phyloP scores from a whole-genome alignment of 106 monocot species.

The Dendrobium nobile region DNA sequence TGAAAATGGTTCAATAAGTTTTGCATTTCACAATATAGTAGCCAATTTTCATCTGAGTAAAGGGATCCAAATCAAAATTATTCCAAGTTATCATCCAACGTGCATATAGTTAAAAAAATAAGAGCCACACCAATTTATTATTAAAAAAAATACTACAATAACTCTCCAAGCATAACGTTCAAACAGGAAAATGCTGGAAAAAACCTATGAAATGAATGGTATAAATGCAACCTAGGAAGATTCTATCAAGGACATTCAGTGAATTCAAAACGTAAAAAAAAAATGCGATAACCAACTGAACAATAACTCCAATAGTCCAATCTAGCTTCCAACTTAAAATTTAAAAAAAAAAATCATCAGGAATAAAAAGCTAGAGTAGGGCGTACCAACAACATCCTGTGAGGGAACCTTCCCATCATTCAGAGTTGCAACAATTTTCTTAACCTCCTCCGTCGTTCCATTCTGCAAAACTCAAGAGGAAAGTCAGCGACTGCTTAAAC shows the following conservation, averaged over 20 bases:
- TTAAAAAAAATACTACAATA: not conserved
- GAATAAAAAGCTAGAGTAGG: not conserved
- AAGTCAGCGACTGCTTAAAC: not conserved
- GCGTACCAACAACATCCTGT: constrained; percentile 66
- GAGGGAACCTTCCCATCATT: constrained; percentile 50
- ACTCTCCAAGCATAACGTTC: not conserved
- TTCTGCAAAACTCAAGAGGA: constrained; percentile 29
- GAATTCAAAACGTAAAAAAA: not conserved
- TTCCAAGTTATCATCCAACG: not conserved
- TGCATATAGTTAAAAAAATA: not conserved
- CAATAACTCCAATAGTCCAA: not conserved
- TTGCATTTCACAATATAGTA: not conserved
- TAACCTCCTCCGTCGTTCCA: constrained; percentile 60
- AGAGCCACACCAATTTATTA: not conserved
- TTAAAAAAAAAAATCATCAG: not conserved
- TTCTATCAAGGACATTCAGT: not conserved
- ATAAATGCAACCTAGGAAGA: not conserved
- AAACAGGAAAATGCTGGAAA: not conserved
- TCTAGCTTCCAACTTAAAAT: not conserved
- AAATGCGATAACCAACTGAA: not conserved
- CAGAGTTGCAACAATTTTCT: constrained; percentile 53
- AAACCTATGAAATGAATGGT: not conserved
- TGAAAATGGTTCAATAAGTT: not conserved
- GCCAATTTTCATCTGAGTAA: not conserved
- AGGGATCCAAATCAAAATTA: not conserved